Base-by-base conservation (phyloP, 2,329 filamentous ascomycete genomes). In the Colletotrichum musicola region DNA sequence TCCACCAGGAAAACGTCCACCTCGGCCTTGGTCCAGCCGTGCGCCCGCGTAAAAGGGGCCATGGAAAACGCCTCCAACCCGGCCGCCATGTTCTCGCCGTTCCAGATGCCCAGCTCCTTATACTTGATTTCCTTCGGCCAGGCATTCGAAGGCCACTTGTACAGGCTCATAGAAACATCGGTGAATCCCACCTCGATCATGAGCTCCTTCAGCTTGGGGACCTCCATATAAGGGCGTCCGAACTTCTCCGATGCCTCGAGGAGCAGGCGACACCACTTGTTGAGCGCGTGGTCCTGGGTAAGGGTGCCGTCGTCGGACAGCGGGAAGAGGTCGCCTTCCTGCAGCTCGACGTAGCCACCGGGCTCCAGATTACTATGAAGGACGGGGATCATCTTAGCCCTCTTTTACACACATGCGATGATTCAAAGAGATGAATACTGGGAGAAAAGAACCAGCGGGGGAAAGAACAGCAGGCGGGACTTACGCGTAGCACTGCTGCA, bases 331-430 rank as follows among this genome's bases (percentile, higher is more conserved):
- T 16, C 46, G 3, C 16, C 18, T 3, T 68, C 65, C 16, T 68
- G 65, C n/a, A 81, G 57, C 65, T 85, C 82, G n/a, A 83, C 73
- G 74, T 75, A 82, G 50, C 81, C 83, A 40, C 81, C 83, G 0
- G 82, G 81, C 22, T 74, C 75, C 7, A 81, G 73, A 64, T 77
- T 81, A 69, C 65, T 68, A 10, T 68, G 14, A 4, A 6, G 3
- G 7, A 30, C 27, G 7, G 9, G 9, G 9, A 30, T 10, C 27
- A 30, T 30, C 27, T 30, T 10, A 30, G 27, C 27, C 9, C 27
- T 30, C 9, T 30, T 30, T 9, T 30, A 9, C 27, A 30, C 2
- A 9, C 27, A 30, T 30, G 7, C 27, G 3, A 9, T 7, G 27
- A 30, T 30, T 10, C 9, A 3, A 3, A 10, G 27, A 30, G 7